phyloP scores from a whole-genome alignment of 176 grass and related monocot species.

The Microstegium vimineum region DNA sequence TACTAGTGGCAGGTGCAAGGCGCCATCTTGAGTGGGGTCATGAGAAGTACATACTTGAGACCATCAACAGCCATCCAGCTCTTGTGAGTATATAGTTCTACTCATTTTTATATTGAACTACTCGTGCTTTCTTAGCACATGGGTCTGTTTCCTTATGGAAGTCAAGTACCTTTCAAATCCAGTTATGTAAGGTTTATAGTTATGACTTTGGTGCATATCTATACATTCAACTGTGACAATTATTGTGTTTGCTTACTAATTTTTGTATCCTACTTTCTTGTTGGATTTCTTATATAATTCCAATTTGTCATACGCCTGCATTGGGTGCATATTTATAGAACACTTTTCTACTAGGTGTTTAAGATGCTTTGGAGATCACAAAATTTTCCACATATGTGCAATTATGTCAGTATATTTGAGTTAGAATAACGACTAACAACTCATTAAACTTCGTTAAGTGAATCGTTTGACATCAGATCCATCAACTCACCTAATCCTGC shows the following conservation, averaged over 20 bases:
- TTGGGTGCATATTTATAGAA: neutral
- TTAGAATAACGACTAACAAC: neutral
- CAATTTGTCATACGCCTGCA: neutral
- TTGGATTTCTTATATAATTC: conserved; percentile 1
- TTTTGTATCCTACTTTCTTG: neutral
- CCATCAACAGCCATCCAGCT: conserved; percentile 72
- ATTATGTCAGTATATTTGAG: neutral
- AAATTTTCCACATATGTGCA: neutral
- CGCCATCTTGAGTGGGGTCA: conserved; percentile 95
- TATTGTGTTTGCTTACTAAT: neutral
- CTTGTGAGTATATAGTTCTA: conserved; percentile 52
- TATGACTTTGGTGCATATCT: conserved; percentile 17
- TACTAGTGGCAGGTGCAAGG: conserved; percentile 78
- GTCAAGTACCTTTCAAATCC: neutral
- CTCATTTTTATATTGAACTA: neutral
- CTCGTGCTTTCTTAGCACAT: neutral
- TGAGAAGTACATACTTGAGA: conserved; percentile 94
- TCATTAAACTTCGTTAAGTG: neutral
- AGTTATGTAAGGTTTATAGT: conserved; percentile 14
- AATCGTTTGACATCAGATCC: neutral
- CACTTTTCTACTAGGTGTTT: neutral
- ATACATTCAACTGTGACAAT: neutral
- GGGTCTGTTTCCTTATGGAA: conserved; percentile 2
- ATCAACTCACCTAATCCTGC: neutral
- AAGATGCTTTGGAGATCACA: neutral